Base-by-base conservation (phyloP, 805 yeast species). In the Komagataella populi region DNA sequence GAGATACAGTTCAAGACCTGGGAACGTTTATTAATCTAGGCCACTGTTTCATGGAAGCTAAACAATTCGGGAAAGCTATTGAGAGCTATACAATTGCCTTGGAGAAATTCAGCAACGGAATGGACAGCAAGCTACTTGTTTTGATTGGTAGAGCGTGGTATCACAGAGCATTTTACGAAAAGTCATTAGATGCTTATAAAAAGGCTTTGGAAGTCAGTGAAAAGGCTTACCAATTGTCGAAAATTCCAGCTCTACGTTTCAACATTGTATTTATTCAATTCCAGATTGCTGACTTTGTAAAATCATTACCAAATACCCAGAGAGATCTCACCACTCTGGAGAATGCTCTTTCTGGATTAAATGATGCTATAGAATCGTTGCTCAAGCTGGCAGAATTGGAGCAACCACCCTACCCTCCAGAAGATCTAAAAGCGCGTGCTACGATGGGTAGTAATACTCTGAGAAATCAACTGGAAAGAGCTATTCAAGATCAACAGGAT, bases 81-180 rank as follows among this genome's bases (percentile, higher is more conserved):
- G 98, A 93, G 65, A 78, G 80, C 60, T 93, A 91, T 67, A 91
- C 86, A 55, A 74, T 85, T 59, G 96, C 96, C 0, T 70, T 86
- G 54, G 73, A 75, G 23, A 76, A 83, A 61, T 84, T 76, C 61
- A 75, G 82, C 44, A 77, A 77, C 52, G 77, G 77, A 4, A 74
- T 77, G 45, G 95, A 84, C 61, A 67, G 87, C 0, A 80, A 78
- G 59, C 72, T 87, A 30, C 66, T 83, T 56, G 80, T 88, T 16
- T 74, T 86, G 56, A 72, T 91, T 53, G 96, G 96, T 47, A 77
- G 90, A 55, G 91, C 93, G 1, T 90, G 97, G 97, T 81, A 81
- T 55, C 73, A 80, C 22, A 76, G 96, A 63, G 97, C 87, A 8
- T 62, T 74, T 45, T 69, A 72, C 36, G 96, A 87, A 60, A 82